Evolutionary conservation across 2,329 filamentous ascomycete genomes (phyloP).

Genomic region (Clathrospora elynae): DNA sequence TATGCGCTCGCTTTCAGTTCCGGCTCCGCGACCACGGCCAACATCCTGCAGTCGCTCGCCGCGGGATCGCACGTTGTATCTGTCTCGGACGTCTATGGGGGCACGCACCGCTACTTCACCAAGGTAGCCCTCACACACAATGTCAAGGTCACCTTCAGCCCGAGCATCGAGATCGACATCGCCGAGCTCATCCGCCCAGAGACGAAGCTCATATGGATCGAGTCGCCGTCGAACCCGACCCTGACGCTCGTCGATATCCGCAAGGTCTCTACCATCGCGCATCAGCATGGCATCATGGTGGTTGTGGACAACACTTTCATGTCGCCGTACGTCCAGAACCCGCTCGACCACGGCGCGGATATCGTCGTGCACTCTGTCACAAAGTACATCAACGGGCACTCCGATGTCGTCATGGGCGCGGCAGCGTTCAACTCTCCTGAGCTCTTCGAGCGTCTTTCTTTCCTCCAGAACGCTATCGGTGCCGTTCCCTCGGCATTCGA

Average conservation of each 20-base stretch:
- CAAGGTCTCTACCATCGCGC: constrained; percentile 79
- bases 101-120: constrained; percentile 98
- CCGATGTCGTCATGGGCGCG: constrained; percentile 95
- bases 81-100: constrained; percentile 96
- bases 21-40: constrained; percentile 90
- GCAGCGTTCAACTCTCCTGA: constrained; percentile 90
- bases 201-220: constrained; percentile 97
- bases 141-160: constrained; percentile 92
- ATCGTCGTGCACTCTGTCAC: constrained; percentile 97
- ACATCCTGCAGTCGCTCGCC: constrained; percentile 89
- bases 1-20: constrained; percentile 94
- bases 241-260: constrained; percentile 91
- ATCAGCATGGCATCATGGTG: constrained; percentile 85
- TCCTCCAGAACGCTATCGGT: constrained; percentile 97
- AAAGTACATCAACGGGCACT: constrained; percentile 99
- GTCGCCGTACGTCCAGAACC: constrained; percentile 95
- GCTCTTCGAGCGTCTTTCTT: constrained; percentile 76
- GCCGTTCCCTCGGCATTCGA: constrained; percentile 95
- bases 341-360: constrained; percentile 91
- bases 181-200: constrained; percentile 80
- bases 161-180: constrained; percentile 88
- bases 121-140: constrained; percentile 95
- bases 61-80: constrained; percentile 92
- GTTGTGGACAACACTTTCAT: constrained; percentile 99
- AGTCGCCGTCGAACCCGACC: constrained; percentile 93